phyloP scores from a whole-genome alignment of 495 filamentous ascomycete species.

The Podospora australis region DNA sequence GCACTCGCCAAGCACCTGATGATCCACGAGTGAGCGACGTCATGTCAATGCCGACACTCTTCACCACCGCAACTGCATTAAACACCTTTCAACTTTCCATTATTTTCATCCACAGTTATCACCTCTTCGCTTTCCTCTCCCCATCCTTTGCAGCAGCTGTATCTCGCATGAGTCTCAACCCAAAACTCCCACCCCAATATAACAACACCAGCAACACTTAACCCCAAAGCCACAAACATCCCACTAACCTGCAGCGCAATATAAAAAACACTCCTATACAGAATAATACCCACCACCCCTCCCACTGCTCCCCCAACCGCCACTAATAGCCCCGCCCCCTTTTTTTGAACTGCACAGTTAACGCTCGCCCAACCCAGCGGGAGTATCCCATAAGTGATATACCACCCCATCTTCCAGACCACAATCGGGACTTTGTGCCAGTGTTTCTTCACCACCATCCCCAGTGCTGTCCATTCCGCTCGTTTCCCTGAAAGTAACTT shows the following conservation, averaged over 20 bases:
- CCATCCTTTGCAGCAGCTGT: constrained; percentile 4
- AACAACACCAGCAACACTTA: background rate
- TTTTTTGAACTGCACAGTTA: constrained; percentile 6
- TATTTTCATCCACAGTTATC: too few species aligned
- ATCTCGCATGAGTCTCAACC: constrained; percentile 7
- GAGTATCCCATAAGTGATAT: constrained; percentile 1
- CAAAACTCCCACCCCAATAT: constrained; percentile 17
- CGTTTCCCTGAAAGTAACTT: constrained; percentile 11
- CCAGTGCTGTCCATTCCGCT: constrained; percentile 8
- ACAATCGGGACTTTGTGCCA: constrained; percentile 7
- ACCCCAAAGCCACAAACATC: constrained; percentile 19
- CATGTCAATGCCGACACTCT: too few species aligned
- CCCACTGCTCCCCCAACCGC: background rate
- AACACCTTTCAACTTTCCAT: too few species aligned
- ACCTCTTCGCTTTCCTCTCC: background rate
- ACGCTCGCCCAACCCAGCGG: constrained; percentile 9
- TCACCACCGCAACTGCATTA: too few species aligned
- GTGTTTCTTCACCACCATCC: constrained; percentile 1
- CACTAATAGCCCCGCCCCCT: constrained; percentile 17
- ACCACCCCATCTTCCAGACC: constrained; percentile 11
- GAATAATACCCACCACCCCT: constrained; percentile 11
- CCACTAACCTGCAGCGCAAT: constrained; percentile 27
- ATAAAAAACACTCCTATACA: constrained; percentile 20
- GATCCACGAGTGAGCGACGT: too few species aligned
- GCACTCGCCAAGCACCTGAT: too few species aligned